phyloP scores from a whole-genome alignment of 352 stramenopile genomes.

The Paralagenidium karlingii region DNA sequence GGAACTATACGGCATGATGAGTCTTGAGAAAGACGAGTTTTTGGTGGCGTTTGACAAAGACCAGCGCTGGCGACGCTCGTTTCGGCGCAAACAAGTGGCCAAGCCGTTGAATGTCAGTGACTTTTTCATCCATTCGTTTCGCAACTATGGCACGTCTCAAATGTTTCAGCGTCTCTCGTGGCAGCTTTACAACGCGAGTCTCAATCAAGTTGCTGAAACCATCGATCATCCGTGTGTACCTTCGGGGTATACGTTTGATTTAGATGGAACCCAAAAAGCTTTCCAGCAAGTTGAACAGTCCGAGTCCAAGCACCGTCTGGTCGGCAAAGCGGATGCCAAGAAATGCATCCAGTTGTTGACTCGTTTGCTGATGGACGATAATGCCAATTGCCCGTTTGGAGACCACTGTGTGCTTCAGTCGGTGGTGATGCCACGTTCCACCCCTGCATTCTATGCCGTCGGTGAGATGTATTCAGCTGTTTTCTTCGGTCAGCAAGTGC shows the following conservation, averaged over 20 bases:
- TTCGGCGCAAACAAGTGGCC: conserved; percentile 39
- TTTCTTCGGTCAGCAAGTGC: conserved; percentile 14
- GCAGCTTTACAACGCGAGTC: background rate
- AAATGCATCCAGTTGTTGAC: conserved; percentile 29
- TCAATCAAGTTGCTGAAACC: background rate
- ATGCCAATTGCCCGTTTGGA: conserved; percentile 29
- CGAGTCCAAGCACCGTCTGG: conserved; percentile 3
- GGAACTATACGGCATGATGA: conserved; percentile 41
- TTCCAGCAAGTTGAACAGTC: no score
- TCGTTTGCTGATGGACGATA: conserved; percentile 26
- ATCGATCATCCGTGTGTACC: conserved; percentile 37
- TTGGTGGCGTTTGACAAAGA: conserved; percentile 47
- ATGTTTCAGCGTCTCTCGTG: background rate
- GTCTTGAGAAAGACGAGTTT: conserved; percentile 23
- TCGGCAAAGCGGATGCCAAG: conserved; percentile 24
- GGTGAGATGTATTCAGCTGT: conserved; percentile 16
- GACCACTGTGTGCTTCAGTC: conserved; percentile 39
- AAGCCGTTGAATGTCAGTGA: conserved; percentile 49
- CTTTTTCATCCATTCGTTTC: conserved; percentile 43
- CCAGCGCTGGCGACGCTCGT: conserved; percentile 51
- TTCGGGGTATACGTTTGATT: no score
- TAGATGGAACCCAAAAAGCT: no score
- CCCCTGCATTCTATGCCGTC: conserved; percentile 32
- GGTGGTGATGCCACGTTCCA: conserved; percentile 22
- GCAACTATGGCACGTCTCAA: conserved; percentile 13